Conservation (phyloP, 306 rosid species). For the Geum urbanum region DNA sequence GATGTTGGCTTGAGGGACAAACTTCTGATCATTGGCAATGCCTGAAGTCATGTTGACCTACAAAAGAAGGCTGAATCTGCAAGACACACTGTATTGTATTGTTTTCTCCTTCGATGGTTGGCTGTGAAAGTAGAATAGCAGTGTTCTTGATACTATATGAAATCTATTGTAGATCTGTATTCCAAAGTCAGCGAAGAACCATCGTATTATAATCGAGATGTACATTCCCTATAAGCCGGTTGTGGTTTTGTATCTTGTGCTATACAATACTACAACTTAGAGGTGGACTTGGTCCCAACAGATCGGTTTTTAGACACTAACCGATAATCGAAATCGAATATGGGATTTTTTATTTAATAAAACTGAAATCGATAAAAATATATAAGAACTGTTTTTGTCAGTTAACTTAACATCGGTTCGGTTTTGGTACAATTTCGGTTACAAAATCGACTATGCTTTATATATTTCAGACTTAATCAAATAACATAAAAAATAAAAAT, state of each 20-base stretch:
- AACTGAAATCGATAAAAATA: no score
- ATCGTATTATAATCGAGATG: background rate
- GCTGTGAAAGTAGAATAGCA: background rate
- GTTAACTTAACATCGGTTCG: no score
- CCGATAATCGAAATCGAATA: no score
- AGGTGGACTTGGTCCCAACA: no score
- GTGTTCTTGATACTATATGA: background rate
- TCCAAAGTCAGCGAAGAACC: background rate
- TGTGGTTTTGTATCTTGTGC: background rate
- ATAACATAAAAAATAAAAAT: no score
- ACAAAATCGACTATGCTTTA: no score
- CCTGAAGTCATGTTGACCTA: constrained; percentile 12
- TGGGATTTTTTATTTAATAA: no score
- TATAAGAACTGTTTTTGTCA: no score
- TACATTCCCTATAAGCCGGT: background rate
- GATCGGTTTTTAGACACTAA: no score
- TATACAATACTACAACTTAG: background rate
- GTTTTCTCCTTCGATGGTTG: background rate
- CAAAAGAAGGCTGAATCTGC: background rate
- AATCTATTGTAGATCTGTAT: background rate
- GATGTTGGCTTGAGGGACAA: constrained; percentile 20
- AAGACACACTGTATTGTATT: background rate
- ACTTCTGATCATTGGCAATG: constrained; percentile 31
- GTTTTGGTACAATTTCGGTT: no score
- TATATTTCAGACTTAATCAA: no score